A percentile compares a stretch with the other conserved stretches of the same genome.
Conservation (phyloP, 1,284 basidiomycete species). For the Coniferiporia sulphurascens region DNA sequence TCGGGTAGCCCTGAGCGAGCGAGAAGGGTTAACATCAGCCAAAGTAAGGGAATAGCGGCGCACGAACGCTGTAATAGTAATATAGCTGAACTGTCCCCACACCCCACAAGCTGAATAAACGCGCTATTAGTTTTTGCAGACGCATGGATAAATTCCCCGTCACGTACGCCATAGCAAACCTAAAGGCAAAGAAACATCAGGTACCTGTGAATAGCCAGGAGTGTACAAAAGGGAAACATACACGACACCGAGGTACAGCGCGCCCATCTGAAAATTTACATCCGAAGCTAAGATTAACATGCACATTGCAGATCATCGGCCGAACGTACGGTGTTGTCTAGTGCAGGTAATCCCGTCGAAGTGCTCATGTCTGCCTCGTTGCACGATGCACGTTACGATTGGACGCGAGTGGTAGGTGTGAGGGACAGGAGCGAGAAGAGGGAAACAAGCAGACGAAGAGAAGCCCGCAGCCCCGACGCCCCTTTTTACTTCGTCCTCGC, state of each 20-base stretch:
- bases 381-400: neutral
- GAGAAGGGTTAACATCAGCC: neutral
- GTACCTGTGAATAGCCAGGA: neutral
- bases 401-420: too few relatives aligned
- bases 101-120: conserved; percentile 12
- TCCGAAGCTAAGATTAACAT: neutral
- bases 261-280: neutral
- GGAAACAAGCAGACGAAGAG: too few relatives aligned
- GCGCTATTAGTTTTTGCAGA: neutral
- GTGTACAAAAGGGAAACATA: neutral
- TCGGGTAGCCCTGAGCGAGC: conserved; percentile 3
- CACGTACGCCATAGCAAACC: neutral
- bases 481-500: too few relatives aligned
- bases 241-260: neutral
- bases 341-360: neutral
- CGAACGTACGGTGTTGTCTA: neutral
- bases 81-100: conserved; percentile 7
- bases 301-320: neutral
- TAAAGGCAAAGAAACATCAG: neutral
- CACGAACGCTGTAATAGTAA: conserved; percentile 13
- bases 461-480: too few relatives aligned
- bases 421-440: too few relatives aligned
- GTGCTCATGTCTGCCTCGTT: neutral
- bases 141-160: neutral
- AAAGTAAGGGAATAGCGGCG: neutral